A percentile compares a stretch with the other conserved stretches of the same genome.
Evolutionary conservation across 106 monocot genomes (phyloP).

Genomic region (Dioscorea zingiberensis): DNA sequence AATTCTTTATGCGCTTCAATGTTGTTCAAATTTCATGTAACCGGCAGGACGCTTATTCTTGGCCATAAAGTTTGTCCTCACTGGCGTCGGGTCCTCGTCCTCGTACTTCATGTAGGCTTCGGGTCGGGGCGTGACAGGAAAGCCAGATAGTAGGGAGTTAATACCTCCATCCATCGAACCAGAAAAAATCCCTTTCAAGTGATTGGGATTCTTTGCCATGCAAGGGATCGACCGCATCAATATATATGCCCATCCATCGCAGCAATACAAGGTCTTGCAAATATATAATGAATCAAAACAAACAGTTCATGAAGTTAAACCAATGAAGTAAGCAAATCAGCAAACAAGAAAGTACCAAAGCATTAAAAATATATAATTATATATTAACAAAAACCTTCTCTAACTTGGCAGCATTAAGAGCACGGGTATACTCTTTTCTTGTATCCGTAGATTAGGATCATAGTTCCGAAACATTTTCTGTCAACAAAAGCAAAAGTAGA

Average conservation of each 20-base stretch:
- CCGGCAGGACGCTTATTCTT: no score
- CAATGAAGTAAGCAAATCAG: not conserved
- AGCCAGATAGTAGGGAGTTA: not conserved
- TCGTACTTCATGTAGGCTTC: no score
- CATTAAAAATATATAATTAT: not conserved
- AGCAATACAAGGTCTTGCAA: constrained; percentile 91
- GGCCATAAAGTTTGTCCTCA: no score
- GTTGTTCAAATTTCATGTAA: no score
- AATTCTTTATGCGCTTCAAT: no score
- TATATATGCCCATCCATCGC: constrained; percentile 95
- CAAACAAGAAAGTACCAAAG: not conserved
- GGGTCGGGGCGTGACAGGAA: no score
- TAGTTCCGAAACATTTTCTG: constrained; percentile 95
- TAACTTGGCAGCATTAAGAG: constrained; percentile 88
- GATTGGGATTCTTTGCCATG: constrained; percentile 94
- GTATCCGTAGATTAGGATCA: constrained; percentile 70
- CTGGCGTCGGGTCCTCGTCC: no score
- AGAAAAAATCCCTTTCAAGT: constrained; percentile 88
- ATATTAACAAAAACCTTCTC: constrained; percentile 46
- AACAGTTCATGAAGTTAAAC: not conserved
- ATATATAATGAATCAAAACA: constrained; percentile 47
- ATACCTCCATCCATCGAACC: constrained; percentile 99
- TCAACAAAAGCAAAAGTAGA: constrained; percentile 1
- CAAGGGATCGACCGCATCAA: constrained; percentile 80
- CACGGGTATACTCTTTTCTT: constrained; percentile 85